Percentiles rank a stretch among this genome's conserved stretches.
Evolutionary conservation across 768 basidiomycete genomes (phyloP).

Genomic region (Rhizopogon rudus): DNA sequence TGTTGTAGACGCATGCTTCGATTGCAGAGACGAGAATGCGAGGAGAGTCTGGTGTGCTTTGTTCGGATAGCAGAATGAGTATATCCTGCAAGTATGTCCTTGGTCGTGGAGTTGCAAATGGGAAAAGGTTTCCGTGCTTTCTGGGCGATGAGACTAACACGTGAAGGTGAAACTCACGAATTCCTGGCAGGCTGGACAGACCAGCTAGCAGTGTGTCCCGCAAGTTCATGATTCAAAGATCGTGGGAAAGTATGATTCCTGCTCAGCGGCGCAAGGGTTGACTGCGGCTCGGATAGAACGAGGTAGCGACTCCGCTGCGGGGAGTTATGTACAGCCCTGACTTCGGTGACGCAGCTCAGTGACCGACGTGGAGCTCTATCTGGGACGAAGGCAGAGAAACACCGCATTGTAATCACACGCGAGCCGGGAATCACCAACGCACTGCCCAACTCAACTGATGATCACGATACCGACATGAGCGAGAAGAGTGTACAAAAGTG

Average conservation of each 20-base stretch:
- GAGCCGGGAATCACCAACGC: too few species aligned
- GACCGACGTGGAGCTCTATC: too few species aligned
- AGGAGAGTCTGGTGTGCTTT: constrained; percentile 40
- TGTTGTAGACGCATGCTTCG: constrained; percentile 69
- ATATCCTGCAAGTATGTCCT: constrained; percentile 71
- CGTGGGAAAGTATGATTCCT: constrained; percentile 17
- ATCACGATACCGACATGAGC: background rate
- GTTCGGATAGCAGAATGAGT: constrained; percentile 70
- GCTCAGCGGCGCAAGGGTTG: constrained; percentile 2
- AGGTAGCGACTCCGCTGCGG: background rate
- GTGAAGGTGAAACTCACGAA: constrained; percentile 70
- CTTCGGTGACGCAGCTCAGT: too few species aligned
- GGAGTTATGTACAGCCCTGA: background rate
- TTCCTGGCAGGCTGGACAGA: constrained; percentile 55
- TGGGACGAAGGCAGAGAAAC: background rate
- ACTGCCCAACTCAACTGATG: background rate
- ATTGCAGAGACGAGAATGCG: constrained; percentile 73
- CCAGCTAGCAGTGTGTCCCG: constrained; percentile 58
- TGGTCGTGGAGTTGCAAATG: constrained; percentile 64
- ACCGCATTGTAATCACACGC: background rate
- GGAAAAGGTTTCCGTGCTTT: constrained; percentile 67
- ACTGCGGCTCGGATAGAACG: too few species aligned
- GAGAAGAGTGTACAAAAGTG: background rate
- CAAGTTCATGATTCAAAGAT: constrained; percentile 34
- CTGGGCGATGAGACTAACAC: constrained; percentile 65